Evolutionary conservation across 306 rosid species (phyloP), one percentile per base, ranked within the genome.

Genomic region (Pterocarpus macrocarpus): DNA sequence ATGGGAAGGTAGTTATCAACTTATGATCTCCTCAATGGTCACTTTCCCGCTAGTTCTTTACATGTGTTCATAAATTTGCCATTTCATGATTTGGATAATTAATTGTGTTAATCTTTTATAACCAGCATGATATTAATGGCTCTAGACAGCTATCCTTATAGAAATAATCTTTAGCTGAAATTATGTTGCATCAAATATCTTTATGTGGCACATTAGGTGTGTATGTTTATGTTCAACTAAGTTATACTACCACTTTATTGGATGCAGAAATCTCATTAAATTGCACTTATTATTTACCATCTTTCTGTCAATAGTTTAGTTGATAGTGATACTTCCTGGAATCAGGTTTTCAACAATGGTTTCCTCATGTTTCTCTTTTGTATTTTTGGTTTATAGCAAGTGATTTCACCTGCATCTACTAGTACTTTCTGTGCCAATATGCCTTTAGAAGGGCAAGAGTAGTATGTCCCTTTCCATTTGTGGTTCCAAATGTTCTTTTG

Each of bases 1-100:
- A 91, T 63, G 99, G 97, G 74, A 93, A 91, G 97, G 97, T 92
- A 80, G 71, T 61, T 36, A n/a, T 76, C 80, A 64, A 74, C 58
- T 61, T 35, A 22, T 76, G 77, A 63, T 77, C 58, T 69, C 65
- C 2, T 57, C 10, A 49, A 67, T 77, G 62, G 55, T 17, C 69
- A 52, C 66, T 71, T 77, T 15, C 59, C 59, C 76, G 72, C 75
- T 77, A 16, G 83, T 76, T 56, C 34, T 6, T 55, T 34, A 32
- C 63, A 33, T 3, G 33, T 77, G 47, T 44, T 47, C 41, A 33
- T 47, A 47, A 4, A 39, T 39, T 82, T 17, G 43, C 11, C 55
- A 63, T n/a, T 76, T 77, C 63, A 63, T 62, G 67, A 63, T 39
- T 32, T 16, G 12, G 49, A 16, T 56, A 38, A 67, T 43, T 62